A percentile compares a stretch with the other conserved stretches of the same genome.
phyloP scores from a whole-genome alignment of 1,284 basidiomycete species.

The Ceratobasidium papillatum region DNA sequence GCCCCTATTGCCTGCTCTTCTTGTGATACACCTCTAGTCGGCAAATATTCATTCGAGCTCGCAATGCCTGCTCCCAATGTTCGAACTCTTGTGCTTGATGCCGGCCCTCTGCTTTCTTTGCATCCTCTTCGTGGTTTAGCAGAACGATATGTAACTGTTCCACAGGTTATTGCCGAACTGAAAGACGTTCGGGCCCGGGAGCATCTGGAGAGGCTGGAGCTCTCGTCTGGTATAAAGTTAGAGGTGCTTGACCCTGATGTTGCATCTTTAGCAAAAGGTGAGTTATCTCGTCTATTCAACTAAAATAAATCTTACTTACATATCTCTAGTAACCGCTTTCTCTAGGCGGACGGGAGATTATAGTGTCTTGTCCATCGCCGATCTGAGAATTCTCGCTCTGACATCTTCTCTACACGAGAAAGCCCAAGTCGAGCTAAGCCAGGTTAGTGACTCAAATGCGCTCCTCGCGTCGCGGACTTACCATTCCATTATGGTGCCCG shows the following conservation, averaged over 20 bases:
- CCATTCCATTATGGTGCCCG: no score
- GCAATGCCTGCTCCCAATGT: slow-evolving; percentile 52
- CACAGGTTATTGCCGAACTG: slow-evolving; percentile 87
- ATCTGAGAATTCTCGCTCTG: slow-evolving; percentile 91
- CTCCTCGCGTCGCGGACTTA: neutral
- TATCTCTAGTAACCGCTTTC: slow-evolving; percentile 77
- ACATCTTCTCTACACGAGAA: slow-evolving; percentile 79
- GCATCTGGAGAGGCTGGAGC: slow-evolving; percentile 79
- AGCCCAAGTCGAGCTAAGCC: slow-evolving; percentile 43
- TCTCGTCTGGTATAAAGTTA: slow-evolving; percentile 79
- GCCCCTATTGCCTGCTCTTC: neutral
- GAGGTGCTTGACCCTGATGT: slow-evolving; percentile 77
- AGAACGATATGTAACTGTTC: slow-evolving; percentile 83
- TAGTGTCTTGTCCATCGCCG: slow-evolving; percentile 88
- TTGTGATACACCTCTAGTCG: neutral
- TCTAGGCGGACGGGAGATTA: slow-evolving; percentile 98
- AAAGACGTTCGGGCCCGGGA: slow-evolving; percentile 87
- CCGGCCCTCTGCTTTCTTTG: slow-evolving; percentile 87
- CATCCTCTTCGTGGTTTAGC: slow-evolving; percentile 87
- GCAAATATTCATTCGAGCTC: neutral
- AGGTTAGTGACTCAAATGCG: neutral
- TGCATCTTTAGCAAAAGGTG: slow-evolving; percentile 79
- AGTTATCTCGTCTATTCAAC: slow-evolving; percentile 47
- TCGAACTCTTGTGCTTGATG: slow-evolving; percentile 87
- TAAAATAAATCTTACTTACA: slow-evolving; percentile 19